Evolutionary conservation across 2,329 filamentous ascomycete genomes (phyloP), one percentile per base, ranked within the genome.

Genomic region (Clonostachys rhizophaga): DNA sequence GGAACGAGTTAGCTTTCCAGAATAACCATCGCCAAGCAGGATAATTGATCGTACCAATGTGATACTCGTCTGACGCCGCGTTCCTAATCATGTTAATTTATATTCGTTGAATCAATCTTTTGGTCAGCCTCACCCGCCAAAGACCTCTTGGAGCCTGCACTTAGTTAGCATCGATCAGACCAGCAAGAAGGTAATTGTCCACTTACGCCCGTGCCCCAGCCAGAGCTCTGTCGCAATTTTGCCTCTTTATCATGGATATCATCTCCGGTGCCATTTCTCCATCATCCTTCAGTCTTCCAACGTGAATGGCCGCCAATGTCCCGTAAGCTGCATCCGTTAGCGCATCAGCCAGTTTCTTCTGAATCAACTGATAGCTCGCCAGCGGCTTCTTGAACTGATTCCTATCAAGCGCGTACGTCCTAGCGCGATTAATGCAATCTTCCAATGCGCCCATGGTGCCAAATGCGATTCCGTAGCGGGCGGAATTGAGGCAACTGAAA

Each of bases 361-460:
- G 91, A 44, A 96, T 79, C 9, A 96, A 79, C 70, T 96, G 91
- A 62, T 95, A 96, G 64, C 89, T 92, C 34, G 90, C 91, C 47
- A 96, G 76, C 0, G 90, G 89, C 63, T 95, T 95, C 71, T 91
- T 92, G 78, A 96, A 96, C 66, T 96, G 91, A 67, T 85, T 90
- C 49, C 91, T 76, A 63, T 95, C 89, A 42, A 96, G 68, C n/a
- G 89, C 81, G 64, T 96, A 96, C n/a, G 81, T 81, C 51, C 90
- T 76, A 3, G 91, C 81, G 46, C 89, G 78, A n/a, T 74, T 71
- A 52, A 96, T 80, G 60, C 87, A 91, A 65, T 96, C 91, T 66
- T 95, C 91, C 20, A 96, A 72, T 2, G 91, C 89, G 49, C 91
- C 91, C 62, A 94, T 91, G 8, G 86, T 85, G 33, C 91, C 91